Evolutionary conservation across 2,329 filamentous ascomycete genomes (phyloP).

Genomic region (Grosmannia huntii): DNA sequence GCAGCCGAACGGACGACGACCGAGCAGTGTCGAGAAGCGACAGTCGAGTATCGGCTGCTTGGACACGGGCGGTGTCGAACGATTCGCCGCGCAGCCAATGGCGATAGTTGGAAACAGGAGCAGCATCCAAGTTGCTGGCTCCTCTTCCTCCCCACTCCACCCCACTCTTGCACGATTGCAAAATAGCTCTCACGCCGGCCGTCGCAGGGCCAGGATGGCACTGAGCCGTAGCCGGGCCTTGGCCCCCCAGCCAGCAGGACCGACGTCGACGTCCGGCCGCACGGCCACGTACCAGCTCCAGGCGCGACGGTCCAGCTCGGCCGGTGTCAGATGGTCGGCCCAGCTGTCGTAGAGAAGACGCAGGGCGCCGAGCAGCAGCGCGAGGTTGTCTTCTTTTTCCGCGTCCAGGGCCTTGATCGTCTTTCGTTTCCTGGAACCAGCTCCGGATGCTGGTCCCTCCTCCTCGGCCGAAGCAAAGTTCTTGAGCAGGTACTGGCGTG

Average conservation of each 20-base stretch:
- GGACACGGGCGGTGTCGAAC: background rate
- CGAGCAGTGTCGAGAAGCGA: background rate
- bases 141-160: background rate
- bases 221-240: slow-evolving; percentile 57
- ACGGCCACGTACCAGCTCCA: slow-evolving; percentile 75
- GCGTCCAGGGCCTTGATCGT: slow-evolving; percentile 36
- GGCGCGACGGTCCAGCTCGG: slow-evolving; percentile 61
- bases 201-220: slow-evolving; percentile 50
- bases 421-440: slow-evolving; percentile 31
- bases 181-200: slow-evolving; percentile 10
- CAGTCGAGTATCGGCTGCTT: background rate
- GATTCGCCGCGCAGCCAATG: background rate
- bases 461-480: slow-evolving; percentile 39
- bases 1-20: background rate
- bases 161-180: background rate
- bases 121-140: background rate
- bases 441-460: background rate
- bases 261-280: slow-evolving; percentile 61
- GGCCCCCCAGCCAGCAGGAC: slow-evolving; percentile 69
- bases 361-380: slow-evolving; percentile 55
- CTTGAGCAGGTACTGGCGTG: slow-evolving; percentile 43
- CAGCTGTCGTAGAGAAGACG: slow-evolving; percentile 64
- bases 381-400: slow-evolving; percentile 58
- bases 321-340: slow-evolving; percentile 45
- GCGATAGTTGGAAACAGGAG: background rate